Base-by-base conservation (phyloP, 2,329 filamentous ascomycete genomes). In the Leptoxyphium fumago region DNA sequence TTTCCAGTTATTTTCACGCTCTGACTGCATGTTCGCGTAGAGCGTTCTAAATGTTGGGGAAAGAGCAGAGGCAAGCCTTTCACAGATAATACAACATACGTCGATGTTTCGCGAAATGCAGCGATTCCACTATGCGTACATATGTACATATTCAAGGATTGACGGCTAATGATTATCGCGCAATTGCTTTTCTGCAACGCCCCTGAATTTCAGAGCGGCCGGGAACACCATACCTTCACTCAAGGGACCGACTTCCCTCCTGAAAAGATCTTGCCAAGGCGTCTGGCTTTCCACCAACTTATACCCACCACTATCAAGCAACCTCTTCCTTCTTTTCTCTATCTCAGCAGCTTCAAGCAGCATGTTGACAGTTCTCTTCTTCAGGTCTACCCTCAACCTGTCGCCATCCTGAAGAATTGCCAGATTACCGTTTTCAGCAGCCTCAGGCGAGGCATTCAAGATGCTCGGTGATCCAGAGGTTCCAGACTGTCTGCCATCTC, bases 381-480 rank as follows among this genome's bases (percentile, higher is more conserved):
- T 65, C 44, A 75, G 55, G 48, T 75, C 72, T 5, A 75, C 68
- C 3, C 72, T 59, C 15, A 75, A 50, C 40, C 55, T 55, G 51
- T 75, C 72, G 2, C 72, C 71, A 50, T 74, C 67, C 11, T 55
- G 55, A 15, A 75, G 54, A 15, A 75, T 61, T 3, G 68, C 71
- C 15, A 75, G 59, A 43, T 74, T 74, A 1, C 72, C 72, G 7
- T 71, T 71, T 9, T 68, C 69, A 1, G 71, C 70, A 10, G 72
- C 72, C 54, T 75, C 72, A 7, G 72, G 72, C 39, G 66, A 71
- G 1, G 71, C 72, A 47, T 75, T 74, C n/a, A 75, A 56, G 42
- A 75, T 74, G 0, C 69, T 73, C 1, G 72, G 72, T 2, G 68
- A 72, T 0, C 68, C 71, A 2, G 71, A 74, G 2, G 72, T 75